Base-by-base conservation (phyloP, 78 protist genomes). In the Dictyostelium capitatum region DNA sequence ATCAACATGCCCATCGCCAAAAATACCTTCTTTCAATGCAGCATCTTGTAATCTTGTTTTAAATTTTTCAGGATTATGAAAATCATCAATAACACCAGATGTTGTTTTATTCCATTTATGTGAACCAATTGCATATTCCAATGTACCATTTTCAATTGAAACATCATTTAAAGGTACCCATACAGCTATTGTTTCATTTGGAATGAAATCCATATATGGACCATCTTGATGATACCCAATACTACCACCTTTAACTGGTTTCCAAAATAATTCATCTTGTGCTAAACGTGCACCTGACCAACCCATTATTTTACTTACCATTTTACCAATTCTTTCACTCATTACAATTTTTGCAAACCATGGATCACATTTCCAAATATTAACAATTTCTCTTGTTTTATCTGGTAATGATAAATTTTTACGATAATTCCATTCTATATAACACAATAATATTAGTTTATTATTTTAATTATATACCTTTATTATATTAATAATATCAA, bases 251-350 rank as follows among this genome's bases (percentile, higher is more conserved):
- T 12, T 7, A 12, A 8, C 8, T 57, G 51, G 43, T 28, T 53
- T 80, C 57, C 75, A 78, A 75, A 85, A 85, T 56, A 85, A 41
- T 32, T 85, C 92, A 28, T 85, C 92, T 57, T 85, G 92, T 15
- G 92, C 92, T 11, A 85, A 6, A 30, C 83, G 43, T 23, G 75
- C 82, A 59, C 92, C 83, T 1, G 23, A 12, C 82, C 92, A 85
- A 15, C 83, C 92, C 92, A 85, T 74, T 14, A 85, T 23, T 3
- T 72, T 69, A 20, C 77, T 41, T 25, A 53, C 83, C 11, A 85
- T 74, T 19, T 50, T 57, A 17, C 92, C 92, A 4, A 85, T n/a
- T 46, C 48, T 23, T 15, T 85, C 83, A 56, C 25, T 8, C 9
- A 85, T 28, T 25, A 47, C 78, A 20, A 74, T 15, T 57, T 37